Evolutionary conservation across 2,329 filamentous ascomycete species (phyloP).

Genomic region (Ceratocystis harringtonii): DNA sequence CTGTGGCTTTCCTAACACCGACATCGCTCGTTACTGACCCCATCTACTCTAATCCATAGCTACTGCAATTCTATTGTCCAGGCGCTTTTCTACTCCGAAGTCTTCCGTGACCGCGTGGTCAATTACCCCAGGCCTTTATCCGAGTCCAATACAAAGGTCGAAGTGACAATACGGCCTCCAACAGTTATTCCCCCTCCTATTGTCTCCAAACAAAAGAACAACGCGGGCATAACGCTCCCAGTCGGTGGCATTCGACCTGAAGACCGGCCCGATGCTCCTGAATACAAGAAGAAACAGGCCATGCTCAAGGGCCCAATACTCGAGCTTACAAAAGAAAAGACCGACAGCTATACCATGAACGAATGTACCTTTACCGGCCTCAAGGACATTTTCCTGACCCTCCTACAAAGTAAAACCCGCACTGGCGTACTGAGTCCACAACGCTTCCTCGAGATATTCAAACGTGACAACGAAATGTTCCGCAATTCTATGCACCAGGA

Average conservation of each 20-base stretch:
- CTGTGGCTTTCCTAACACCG: neutral
- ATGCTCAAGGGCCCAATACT: constrained; percentile 76
- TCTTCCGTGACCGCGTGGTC: constrained; percentile 87
- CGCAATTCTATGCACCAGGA: constrained; percentile 95
- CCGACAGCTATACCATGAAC: constrained; percentile 72
- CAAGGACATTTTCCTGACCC: constrained; percentile 88
- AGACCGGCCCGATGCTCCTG: constrained; percentile 84
- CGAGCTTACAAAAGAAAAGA: constrained; percentile 69
- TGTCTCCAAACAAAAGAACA: constrained; percentile 23
- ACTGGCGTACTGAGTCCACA: constrained; percentile 86
- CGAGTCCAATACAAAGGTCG: constrained; percentile 49
- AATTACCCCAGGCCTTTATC: constrained; percentile 69
- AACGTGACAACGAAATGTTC: constrained; percentile 93
- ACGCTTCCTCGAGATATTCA: constrained; percentile 84
- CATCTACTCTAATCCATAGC: constrained; percentile 31
- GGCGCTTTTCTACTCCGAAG: constrained; percentile 86
- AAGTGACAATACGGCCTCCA: constrained; percentile 45
- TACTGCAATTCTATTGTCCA: constrained; percentile 99
- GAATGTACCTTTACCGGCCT: constrained; percentile 89
- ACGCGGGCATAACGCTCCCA: neutral
- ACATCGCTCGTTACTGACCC: neutral
- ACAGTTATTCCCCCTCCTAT: constrained; percentile 31
- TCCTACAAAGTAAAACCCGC: constrained; percentile 65
- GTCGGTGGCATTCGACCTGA: constrained; percentile 51
- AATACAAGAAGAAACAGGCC: constrained; percentile 96